Evolutionary conservation across 768 basidiomycete species (phyloP).

Genomic region (Hemileccinum rubropunctum): DNA sequence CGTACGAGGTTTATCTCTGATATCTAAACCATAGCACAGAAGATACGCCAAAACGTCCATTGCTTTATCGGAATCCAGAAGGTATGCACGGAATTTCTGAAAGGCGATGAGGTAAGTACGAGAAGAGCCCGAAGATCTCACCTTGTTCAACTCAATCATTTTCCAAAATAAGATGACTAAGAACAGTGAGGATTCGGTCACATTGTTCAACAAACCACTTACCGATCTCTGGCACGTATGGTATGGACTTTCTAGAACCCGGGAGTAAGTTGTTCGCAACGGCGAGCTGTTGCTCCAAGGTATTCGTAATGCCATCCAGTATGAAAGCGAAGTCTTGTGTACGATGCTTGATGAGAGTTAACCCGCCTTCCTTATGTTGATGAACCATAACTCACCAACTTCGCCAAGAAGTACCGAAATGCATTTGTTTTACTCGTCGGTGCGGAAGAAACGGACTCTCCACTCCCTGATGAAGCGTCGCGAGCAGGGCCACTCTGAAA

Average conservation of each 20-base stretch:
- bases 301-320: slow-evolving; percentile 62
- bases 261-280: slow-evolving; percentile 75
- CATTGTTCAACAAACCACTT: slow-evolving; percentile 27
- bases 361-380: slow-evolving; percentile 3
- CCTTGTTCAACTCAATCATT: slow-evolving; percentile 90
- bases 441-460: slow-evolving; percentile 41
- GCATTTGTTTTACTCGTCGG: slow-evolving; percentile 77
- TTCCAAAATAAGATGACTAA: slow-evolving; percentile 86
- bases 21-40: slow-evolving; percentile 77
- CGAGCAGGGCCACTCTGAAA: slow-evolving; percentile 76
- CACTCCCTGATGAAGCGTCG: slow-evolving; percentile 44
- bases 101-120: background rate
- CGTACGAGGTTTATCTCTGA: slow-evolving; percentile 92
- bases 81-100: slow-evolving; percentile 87
- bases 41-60: slow-evolving; percentile 78
- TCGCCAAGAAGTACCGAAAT: slow-evolving; percentile 89
- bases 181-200: slow-evolving; percentile 6
- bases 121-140: slow-evolving; percentile 31
- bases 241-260: slow-evolving; percentile 79
- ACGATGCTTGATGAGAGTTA: slow-evolving; percentile 61
- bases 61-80: slow-evolving; percentile 77
- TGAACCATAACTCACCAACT: slow-evolving; percentile 51
- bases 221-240: slow-evolving; percentile 83
- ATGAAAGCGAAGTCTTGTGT: slow-evolving; percentile 87
- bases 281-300: slow-evolving; percentile 74